Percentiles rank a stretch among this genome's conserved stretches.
Conservation (phyloP, 2,329 filamentous ascomycete genomes). For the Paracamarosporium sp. region DNA sequence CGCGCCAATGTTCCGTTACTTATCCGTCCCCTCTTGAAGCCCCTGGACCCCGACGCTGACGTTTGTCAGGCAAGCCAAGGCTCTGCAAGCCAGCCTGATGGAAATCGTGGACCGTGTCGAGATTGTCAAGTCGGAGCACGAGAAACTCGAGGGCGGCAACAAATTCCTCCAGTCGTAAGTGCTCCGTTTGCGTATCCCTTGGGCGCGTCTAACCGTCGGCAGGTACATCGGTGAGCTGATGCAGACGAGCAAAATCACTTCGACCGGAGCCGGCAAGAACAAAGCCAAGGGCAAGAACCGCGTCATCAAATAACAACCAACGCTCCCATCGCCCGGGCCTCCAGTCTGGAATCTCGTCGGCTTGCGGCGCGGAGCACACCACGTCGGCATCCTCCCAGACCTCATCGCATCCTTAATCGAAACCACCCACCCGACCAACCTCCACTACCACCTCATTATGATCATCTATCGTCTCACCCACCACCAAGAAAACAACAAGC, state of each 20-base stretch:
- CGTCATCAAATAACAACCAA: conserved; percentile 44
- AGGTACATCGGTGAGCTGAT: conserved; percentile 98
- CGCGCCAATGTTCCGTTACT: conserved; percentile 13
- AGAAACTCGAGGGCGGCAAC: conserved; percentile 96
- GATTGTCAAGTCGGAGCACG: conserved; percentile 90
- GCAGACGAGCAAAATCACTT: conserved; percentile 71
- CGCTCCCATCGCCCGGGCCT: conserved; percentile 22
- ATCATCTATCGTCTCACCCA: conserved; percentile 38
- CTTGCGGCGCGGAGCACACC: conserved; percentile 26
- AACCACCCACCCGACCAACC: conserved; percentile 32
- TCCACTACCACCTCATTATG: conserved; percentile 42
- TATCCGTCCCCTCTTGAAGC: conserved; percentile 19
- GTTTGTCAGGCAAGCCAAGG: conserved; percentile 77
- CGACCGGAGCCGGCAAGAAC: conserved; percentile 58
- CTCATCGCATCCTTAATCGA: conserved; percentile 36
- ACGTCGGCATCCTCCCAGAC: conserved; percentile 36
- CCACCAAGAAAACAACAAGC: conserved; percentile 20
- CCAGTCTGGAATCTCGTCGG: conserved; percentile 17
- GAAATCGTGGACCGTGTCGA: conserved; percentile 94
- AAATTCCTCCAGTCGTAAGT: conserved; percentile 80
- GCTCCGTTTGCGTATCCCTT: background rate
- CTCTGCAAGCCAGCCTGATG: conserved; percentile 85
- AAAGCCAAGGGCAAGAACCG: conserved; percentile 53
- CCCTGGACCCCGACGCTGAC: conserved; percentile 29
- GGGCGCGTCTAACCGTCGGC: conserved; percentile 19